A percentile compares a stretch with the other conserved stretches of the same genome.
These are phyloP conservation scores for Fusarium anguioides DNA, from an alignment of 2,329 filamentous ascomycete species.

Conservation along the genomic window DNA sequence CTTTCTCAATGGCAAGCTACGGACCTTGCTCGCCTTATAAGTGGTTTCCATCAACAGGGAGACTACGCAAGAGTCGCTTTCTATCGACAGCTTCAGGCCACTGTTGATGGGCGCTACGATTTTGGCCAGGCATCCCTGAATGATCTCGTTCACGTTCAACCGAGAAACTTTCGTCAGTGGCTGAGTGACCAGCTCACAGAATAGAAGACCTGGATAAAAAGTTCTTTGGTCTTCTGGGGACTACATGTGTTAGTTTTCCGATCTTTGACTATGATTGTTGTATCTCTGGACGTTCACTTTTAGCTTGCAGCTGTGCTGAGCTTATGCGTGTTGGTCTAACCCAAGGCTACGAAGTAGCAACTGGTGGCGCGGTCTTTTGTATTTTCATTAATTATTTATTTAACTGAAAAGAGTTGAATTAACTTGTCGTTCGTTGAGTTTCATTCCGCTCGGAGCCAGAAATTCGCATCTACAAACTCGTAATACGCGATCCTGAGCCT, in stretches of 20 bases:
- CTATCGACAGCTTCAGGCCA: slow-evolving; percentile 73
- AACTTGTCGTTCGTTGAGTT: neutral
- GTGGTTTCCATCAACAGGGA: slow-evolving; percentile 58
- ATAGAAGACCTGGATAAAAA: neutral
- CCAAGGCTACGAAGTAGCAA: neutral
- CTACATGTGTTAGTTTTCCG: neutral
- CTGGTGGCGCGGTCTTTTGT: slow-evolving; percentile 12
- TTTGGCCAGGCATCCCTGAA: slow-evolving; percentile 72
- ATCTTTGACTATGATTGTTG: neutral
- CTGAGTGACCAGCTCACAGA: slow-evolving; percentile 46
- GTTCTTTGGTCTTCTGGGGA: neutral
- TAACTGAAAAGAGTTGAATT: neutral
- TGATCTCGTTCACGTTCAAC: slow-evolving; percentile 58
- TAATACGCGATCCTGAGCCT: too few species aligned
- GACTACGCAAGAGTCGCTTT: slow-evolving; percentile 62
- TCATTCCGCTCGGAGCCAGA: neutral
- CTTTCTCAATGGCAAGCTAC: slow-evolving; percentile 53
- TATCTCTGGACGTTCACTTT: neutral
- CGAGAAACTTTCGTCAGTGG: slow-evolving; percentile 66
- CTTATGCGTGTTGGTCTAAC: neutral
- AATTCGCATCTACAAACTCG: too few species aligned
- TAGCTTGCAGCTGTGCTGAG: slow-evolving; percentile 2
- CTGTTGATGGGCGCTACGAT: slow-evolving; percentile 74
- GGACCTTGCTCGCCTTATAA: slow-evolving; percentile 55
- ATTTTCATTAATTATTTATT: neutral